Evolutionary conservation across 495 filamentous ascomycete species (phyloP), one percentile per base, ranked within the genome.

Genomic region (Lophiostoma macrostomum): DNA sequence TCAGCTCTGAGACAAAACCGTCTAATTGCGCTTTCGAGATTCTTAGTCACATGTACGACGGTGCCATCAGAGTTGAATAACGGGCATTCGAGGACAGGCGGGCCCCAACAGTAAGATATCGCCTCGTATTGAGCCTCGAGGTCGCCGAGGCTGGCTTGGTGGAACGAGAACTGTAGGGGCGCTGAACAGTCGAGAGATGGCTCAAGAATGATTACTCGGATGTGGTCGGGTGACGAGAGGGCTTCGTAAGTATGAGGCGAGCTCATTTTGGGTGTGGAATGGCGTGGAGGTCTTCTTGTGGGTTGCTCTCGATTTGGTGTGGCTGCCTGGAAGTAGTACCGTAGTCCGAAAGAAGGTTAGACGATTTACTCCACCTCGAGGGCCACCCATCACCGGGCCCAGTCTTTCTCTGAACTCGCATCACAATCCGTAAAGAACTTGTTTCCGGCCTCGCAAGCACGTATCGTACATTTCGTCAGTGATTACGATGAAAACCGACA

Each of bases 21-120:
- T 4, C 38, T 18, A 12, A 53, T 20, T 3, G 39, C 24, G 2
- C 5, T 3, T 11, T 53, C 50, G 2, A 53, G 39, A 27, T 45
- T 53, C 19, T 34, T 28, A 6, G 47, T 50, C 6, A 50, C 20
- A 3, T 12, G 13, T 16, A 50, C 3, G 3, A 5, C 3, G 37
- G 32, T 34, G 3, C 23, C 20, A 22, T 40, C 32, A n/a, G 5
- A 4, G 44, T 12, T 12, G 20, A 27, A 40, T 2, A 50, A 22
- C n/a, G 32, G 47, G 19, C 16, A 14, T 4, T 6, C n/a, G 5
- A 50, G 22, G 11, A 20, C 32, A 4, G 53, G 53, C 3, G 7
- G 34, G 5, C 53, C 53, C 53, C 53, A 56, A n/a, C 20, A 16
- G 28, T 56, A 56, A 4, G 43, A 56, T 20, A 56, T 41, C 3